These are phyloP conservation scores for Pseudopyrenochaeta lycopersici DNA, from an alignment of 2,329 filamentous ascomycete species.

Conservation along the genomic window DNA sequence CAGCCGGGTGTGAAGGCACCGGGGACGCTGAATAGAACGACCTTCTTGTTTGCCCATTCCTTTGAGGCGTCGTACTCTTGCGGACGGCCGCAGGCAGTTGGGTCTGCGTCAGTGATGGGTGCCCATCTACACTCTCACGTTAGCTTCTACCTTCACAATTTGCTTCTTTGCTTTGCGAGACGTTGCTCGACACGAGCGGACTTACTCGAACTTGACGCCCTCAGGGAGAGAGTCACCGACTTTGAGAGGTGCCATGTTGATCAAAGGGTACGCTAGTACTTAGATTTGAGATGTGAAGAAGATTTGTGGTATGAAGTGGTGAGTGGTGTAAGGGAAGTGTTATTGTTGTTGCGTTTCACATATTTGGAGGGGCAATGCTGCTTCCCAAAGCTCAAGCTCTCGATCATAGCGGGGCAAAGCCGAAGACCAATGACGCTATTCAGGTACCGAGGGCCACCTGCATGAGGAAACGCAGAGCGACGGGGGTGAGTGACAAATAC, in stretches of 20 bases:
- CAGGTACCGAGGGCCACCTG: conserved; percentile 15
- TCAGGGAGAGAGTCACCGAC: conserved; percentile 84
- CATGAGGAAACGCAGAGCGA: background rate
- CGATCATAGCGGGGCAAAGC: conserved; percentile 19
- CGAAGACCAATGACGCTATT: conserved; percentile 15
- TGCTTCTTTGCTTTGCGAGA: background rate
- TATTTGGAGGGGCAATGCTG: conserved; percentile 19
- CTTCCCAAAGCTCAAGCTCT: conserved; percentile 25
- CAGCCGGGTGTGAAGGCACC: conserved; percentile 89
- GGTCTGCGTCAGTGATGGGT: conserved; percentile 75
- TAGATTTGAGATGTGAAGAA: background rate
- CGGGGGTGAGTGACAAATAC: conserved; percentile 23
- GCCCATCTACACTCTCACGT: conserved; percentile 67
- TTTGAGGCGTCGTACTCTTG: conserved; percentile 82
- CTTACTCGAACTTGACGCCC: conserved; percentile 78
- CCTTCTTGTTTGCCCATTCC: conserved; percentile 75
- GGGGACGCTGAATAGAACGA: conserved; percentile 74
- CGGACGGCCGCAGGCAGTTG: conserved; percentile 81
- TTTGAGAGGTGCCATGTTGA: conserved; percentile 72
- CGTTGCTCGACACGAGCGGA: conserved; percentile 19
- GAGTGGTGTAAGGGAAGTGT: conserved; percentile 5
- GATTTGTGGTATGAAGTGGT: conserved; percentile 1
- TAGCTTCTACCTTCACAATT: background rate
- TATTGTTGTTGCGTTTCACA: background rate
- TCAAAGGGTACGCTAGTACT: conserved; percentile 8